A percentile compares a stretch with the other conserved stretches of the same genome.
These are phyloP conservation scores for Pseudogymnoascus sp. DNA, from an alignment of 2,329 filamentous ascomycete species.

Conservation along the genomic window DNA sequence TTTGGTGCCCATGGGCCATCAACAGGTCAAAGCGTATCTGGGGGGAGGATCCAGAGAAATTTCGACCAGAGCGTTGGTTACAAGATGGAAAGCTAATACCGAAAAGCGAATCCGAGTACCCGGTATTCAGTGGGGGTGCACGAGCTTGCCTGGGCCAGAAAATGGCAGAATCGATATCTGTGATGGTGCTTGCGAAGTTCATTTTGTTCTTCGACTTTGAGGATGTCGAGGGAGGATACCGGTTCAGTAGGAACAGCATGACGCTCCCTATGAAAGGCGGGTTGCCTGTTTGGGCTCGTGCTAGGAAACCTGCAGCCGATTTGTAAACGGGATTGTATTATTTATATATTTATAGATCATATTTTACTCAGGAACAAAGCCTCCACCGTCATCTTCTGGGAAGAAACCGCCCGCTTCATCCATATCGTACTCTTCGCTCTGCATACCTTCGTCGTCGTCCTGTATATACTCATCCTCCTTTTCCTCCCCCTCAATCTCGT, in stretches of 20 bases:
- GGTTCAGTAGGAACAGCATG: slow-evolving; percentile 51
- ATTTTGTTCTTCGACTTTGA: slow-evolving; percentile 44
- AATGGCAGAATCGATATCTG: slow-evolving; percentile 55
- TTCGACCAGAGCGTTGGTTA: slow-evolving; percentile 52
- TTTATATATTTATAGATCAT: neutral
- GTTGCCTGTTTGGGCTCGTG: slow-evolving; percentile 33
- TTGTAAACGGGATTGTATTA: neutral
- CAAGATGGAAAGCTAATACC: slow-evolving; percentile 34
- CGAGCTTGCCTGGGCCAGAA: slow-evolving; percentile 54
- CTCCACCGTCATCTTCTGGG: slow-evolving; percentile 25
- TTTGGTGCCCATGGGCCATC: slow-evolving; percentile 60
- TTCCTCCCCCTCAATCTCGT: slow-evolving; percentile 22
- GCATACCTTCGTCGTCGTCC: slow-evolving; percentile 30
- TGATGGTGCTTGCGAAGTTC: slow-evolving; percentile 47
- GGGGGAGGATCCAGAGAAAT: slow-evolving; percentile 48
- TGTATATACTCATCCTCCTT: slow-evolving; percentile 33
- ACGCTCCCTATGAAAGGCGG: slow-evolving; percentile 58
- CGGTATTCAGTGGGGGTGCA: slow-evolving; percentile 58
- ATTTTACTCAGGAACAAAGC: slow-evolving; percentile 9
- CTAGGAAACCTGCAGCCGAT: neutral
- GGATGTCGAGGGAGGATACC: slow-evolving; percentile 33
- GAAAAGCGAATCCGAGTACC: slow-evolving; percentile 48
- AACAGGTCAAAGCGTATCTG: slow-evolving; percentile 49
- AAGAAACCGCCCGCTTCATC: slow-evolving; percentile 38
- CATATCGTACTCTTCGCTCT: slow-evolving; percentile 39